Evolutionary conservation across 2,329 filamentous ascomycete genomes (phyloP).

Genomic region (Hyphodiscus sp.): DNA sequence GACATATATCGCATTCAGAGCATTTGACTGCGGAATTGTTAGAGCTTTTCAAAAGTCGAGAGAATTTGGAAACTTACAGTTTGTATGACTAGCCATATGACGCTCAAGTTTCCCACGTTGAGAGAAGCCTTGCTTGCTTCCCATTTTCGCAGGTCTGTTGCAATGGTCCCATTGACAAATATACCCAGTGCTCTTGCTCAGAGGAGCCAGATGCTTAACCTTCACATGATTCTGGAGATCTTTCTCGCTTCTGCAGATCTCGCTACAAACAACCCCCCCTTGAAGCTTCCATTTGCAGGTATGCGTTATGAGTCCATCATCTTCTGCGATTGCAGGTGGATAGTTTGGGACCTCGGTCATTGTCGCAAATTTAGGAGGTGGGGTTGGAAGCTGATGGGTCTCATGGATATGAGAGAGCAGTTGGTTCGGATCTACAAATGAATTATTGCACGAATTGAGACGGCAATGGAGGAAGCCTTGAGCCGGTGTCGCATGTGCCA

Average conservation of each 20-base stretch:
- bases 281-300: constrained; percentile 23
- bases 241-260: constrained; percentile 29
- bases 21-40: constrained; percentile 38
- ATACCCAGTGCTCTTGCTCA: constrained; percentile 43
- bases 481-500: constrained; percentile 23
- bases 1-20: constrained; percentile 49
- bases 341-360: background rate
- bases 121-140: constrained; percentile 41
- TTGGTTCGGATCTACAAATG: constrained; percentile 19
- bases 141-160: constrained; percentile 32
- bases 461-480: constrained; percentile 23
- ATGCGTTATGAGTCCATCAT: constrained; percentile 1
- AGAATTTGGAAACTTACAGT: constrained; percentile 41
- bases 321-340: background rate
- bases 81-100: constrained; percentile 60
- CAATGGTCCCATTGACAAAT: constrained; percentile 53
- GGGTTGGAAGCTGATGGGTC: constrained; percentile 18
- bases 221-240: constrained; percentile 51
- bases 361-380: constrained; percentile 9
- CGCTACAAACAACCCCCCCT: constrained; percentile 12
- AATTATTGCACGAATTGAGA: constrained; percentile 20
- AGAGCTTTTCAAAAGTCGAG: background rate
- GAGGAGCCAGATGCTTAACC: constrained; percentile 39
- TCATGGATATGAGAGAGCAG: constrained; percentile 23
- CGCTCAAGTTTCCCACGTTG: constrained; percentile 58